Percentiles rank a stretch among this genome's conserved stretches.
Evolutionary conservation across 192 early-diverging fungal genomes (phyloP).

Genomic region (Linnemannia hyalina): DNA sequence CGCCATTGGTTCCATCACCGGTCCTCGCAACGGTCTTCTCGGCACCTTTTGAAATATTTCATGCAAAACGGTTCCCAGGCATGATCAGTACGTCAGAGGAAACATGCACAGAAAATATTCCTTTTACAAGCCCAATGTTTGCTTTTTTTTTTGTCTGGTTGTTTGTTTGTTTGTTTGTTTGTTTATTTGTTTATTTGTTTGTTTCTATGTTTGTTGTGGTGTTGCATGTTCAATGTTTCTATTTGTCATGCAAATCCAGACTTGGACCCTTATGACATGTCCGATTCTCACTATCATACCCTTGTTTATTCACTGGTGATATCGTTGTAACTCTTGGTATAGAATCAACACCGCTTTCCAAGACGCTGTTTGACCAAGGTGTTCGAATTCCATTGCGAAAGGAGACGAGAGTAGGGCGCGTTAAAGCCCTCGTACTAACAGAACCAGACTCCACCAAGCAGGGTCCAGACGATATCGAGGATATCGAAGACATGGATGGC

Average conservation of each 20-base stretch:
- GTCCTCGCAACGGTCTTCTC: slow-evolving; percentile 61
- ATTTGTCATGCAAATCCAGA: too few species aligned
- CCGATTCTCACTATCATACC: neutral
- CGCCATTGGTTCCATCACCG: slow-evolving; percentile 21
- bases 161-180: neutral
- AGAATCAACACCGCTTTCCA: slow-evolving; percentile 68
- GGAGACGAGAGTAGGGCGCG: slow-evolving; percentile 28
- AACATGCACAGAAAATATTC: neutral
- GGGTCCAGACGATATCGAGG: neutral
- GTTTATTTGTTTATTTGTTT: neutral
- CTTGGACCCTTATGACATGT: neutral
- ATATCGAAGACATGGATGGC: neutral
- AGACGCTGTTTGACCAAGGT: slow-evolving; percentile 68
- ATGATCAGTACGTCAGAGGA: slow-evolving; percentile 66
- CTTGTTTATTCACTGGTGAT: neutral
- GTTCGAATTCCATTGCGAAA: slow-evolving; percentile 73
- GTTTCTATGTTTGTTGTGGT: neutral
- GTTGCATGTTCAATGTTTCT: neutral
- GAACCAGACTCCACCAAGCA: neutral
- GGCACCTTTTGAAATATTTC: slow-evolving; percentile 75
- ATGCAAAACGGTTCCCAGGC: slow-evolving; percentile 82
- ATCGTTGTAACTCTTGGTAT: neutral
- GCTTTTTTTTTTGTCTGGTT: neutral
- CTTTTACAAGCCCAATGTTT: neutral
- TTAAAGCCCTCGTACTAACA: slow-evolving; percentile 11